Base-by-base conservation (phyloP, 2,329 filamentous ascomycete genomes). In the Cucurbitaria berberidis region DNA sequence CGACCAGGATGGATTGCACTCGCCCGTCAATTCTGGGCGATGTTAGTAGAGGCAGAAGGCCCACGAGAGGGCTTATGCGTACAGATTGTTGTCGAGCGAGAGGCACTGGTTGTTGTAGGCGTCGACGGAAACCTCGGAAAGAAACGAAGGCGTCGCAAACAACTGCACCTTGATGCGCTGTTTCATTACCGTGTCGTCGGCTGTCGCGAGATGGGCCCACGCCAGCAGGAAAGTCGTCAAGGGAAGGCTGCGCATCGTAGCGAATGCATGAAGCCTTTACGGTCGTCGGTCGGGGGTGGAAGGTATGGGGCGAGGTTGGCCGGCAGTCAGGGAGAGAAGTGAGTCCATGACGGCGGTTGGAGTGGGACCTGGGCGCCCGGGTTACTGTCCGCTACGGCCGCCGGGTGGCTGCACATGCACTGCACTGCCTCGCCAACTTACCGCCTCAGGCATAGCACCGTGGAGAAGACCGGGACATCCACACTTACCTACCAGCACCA, bases 21-120 rank as follows among this genome's bases (percentile, higher is more conserved):
- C 60, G 62, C 27, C 70, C 70, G 48, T 74, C 71, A 48, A 74
- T 73, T 30, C 70, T 73, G 16, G 42, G 13, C 9, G 26, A 15
- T 45, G 38, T 60, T 29, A 63, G 51, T 18, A 26, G 10, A 49
- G 27, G 46, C 16, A 3, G 15, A 8, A 22, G n/a, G 16, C 3
- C 16, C 48, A 36, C 36, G 40, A 18, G 13, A 29, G 18, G 26
- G 26, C 27, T 18, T 3, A 50, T 26, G 57, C 64, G 9, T 49
- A 73, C 70, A 74, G 41, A 48, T 72, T 74, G 44, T 73, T 73
- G 22, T 67, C 64, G 27, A 74, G 58, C 47, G 63, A 65, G 7
- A 69, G 43, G 49, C 71, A 74, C 38, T 60, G 57, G 41, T 66
- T 57, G 39, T 69, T 67, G 30, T 61, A 59, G 41, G 67, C 64